phyloP scores from a whole-genome alignment of 2,329 filamentous ascomycete species.

The Byssothecium circinans region DNA sequence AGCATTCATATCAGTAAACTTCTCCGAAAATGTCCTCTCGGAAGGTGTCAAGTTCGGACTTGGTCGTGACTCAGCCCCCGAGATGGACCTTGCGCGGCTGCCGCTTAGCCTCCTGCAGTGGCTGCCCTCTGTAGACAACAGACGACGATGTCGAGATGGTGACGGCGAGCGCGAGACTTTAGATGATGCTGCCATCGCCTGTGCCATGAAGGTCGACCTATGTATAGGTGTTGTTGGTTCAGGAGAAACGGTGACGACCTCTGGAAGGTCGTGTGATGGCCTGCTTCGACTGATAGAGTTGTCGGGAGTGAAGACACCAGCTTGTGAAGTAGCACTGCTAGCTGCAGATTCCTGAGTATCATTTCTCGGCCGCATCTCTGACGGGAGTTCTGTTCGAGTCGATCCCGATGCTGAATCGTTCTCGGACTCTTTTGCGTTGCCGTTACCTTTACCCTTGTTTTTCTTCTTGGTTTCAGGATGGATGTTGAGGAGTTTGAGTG shows the following conservation, averaged over 20 bases:
- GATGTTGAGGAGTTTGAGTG: constrained; percentile 53
- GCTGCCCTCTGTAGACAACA: constrained; percentile 1
- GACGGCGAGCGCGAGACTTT: constrained; percentile 33
- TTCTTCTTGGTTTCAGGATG: constrained; percentile 39
- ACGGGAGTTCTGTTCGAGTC: constrained; percentile 15
- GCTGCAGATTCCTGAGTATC: constrained; percentile 15
- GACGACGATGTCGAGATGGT: constrained; percentile 18
- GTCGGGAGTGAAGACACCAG: constrained; percentile 14
- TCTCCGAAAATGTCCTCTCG: constrained; percentile 17
- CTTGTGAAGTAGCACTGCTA: constrained; percentile 24
- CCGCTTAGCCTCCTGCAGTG: constrained; percentile 6
- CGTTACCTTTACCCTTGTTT: constrained; percentile 16
- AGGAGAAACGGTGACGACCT: constrained; percentile 3
- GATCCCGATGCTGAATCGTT: constrained; percentile 12
- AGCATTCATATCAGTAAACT: constrained; percentile 22
- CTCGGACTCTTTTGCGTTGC: constrained; percentile 15
- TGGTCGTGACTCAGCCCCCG: constrained; percentile 19
- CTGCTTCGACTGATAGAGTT: neutral
- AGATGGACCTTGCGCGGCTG: constrained; percentile 17
- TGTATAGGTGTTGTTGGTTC: constrained; percentile 11
- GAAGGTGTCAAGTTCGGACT: constrained; percentile 20
- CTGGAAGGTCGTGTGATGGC: neutral
- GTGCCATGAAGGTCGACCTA: constrained; percentile 34
- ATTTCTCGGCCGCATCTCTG: constrained; percentile 16
- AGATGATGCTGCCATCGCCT: constrained; percentile 35